These are phyloP conservation scores for Chrysoporthe austroafricana DNA, from an alignment of 2,329 filamentous ascomycete genomes.

Conservation along the genomic window DNA sequence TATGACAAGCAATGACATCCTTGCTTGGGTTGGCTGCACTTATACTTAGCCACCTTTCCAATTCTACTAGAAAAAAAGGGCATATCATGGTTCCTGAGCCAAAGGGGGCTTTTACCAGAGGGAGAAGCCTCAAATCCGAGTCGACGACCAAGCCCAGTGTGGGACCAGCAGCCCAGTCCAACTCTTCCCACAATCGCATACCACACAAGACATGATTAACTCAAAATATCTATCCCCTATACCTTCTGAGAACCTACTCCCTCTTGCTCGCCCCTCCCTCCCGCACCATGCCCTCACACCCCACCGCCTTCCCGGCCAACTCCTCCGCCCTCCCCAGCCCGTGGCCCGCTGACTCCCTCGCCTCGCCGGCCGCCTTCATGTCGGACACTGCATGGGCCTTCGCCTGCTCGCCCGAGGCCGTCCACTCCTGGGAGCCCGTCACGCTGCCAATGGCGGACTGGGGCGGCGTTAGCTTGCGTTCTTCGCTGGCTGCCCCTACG, in stretches of 20 bases:
- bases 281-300: conserved; percentile 71
- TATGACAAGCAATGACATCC: too few species aligned
- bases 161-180: too few species aligned
- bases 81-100: too few species aligned
- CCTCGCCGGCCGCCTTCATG: conserved; percentile 64
- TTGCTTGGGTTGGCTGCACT: too few species aligned
- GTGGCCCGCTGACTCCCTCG: conserved; percentile 54
- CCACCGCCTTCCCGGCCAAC: conserved; percentile 63
- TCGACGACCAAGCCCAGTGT: too few species aligned
- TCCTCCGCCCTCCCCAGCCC: conserved; percentile 69
- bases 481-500: background rate
- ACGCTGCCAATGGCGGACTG: conserved; percentile 64
- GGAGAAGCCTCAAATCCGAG: too few species aligned
- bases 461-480: background rate
- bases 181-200: too few species aligned
- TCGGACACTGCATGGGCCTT: conserved; percentile 64
- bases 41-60: too few species aligned
- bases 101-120: too few species aligned
- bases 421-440: conserved; percentile 67
- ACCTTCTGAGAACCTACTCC: conserved; percentile 6
- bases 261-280: conserved; percentile 58
- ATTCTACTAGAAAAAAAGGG: too few species aligned
- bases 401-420: conserved; percentile 64
- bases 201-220: too few species aligned
- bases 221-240: background rate